Percentiles rank a stretch among this genome's conserved stretches.
These are phyloP conservation scores for Limnanthes douglasii DNA, from an alignment of 345 rosid genomes.

Conservation along the genomic window DNA sequence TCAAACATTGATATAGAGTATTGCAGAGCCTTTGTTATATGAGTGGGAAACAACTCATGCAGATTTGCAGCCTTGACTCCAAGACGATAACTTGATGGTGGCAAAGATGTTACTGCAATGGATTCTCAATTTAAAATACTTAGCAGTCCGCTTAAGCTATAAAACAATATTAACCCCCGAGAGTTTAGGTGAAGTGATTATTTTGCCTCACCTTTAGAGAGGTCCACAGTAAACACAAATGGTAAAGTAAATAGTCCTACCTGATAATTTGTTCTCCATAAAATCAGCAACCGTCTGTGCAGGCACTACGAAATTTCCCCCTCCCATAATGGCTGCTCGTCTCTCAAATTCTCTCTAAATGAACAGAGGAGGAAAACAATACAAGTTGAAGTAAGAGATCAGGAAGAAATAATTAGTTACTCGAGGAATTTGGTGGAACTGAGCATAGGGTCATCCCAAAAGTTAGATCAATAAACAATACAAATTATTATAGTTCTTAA, in stretches of 20 bases:
- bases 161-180: no score
- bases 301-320: slow-evolving; percentile 69
- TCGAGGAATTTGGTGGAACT: no score
- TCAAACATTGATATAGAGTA: slow-evolving; percentile 57
- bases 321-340: slow-evolving; percentile 85
- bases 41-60: slow-evolving; percentile 61
- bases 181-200: slow-evolving; percentile 9
- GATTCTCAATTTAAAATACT: no score
- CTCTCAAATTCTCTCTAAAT: slow-evolving; percentile 77
- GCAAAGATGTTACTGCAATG: slow-evolving; percentile 53
- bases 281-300: slow-evolving; percentile 82
- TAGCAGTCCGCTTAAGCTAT: no score
- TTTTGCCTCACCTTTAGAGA: slow-evolving; percentile 1
- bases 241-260: slow-evolving; percentile 13
- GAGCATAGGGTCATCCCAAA: no score
- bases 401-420: neutral
- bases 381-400: neutral
- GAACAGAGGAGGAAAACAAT: slow-evolving; percentile 5
- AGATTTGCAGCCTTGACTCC: slow-evolving; percentile 81
- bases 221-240: neutral
- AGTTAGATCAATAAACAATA: no score
- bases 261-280: slow-evolving; percentile 59
- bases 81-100: slow-evolving; percentile 80
- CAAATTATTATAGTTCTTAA: no score
- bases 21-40: slow-evolving; percentile 57